phyloP scores from a whole-genome alignment of 495 filamentous ascomycete genomes.

The Chaetomium fimeti region DNA sequence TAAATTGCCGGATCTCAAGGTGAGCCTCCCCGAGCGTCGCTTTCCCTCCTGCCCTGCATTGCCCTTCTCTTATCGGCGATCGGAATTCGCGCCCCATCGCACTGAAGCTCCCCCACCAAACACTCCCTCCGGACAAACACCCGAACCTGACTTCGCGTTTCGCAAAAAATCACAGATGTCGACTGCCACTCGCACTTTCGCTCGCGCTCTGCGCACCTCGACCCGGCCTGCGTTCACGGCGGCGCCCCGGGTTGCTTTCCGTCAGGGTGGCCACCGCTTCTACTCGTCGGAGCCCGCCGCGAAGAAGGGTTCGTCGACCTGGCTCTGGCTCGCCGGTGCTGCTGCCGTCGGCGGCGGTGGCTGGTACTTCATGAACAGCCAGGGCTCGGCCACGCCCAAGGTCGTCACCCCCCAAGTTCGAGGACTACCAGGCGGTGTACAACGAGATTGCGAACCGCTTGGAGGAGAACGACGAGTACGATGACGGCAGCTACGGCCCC shows the following conservation, averaged over 20 bases:
- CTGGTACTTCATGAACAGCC: slow-evolving; percentile 61
- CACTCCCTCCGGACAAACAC: slow-evolving; percentile 1
- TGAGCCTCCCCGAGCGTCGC: slow-evolving; percentile 30
- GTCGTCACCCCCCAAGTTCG: slow-evolving; percentile 69
- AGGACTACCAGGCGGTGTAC: slow-evolving; percentile 96
- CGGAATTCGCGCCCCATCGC: slow-evolving; percentile 7
- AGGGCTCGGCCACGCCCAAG: slow-evolving; percentile 48
- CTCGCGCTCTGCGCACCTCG: slow-evolving; percentile 60
- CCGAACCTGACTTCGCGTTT: slow-evolving; percentile 5
- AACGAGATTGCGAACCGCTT: slow-evolving; percentile 75
- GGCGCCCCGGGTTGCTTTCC: slow-evolving; percentile 59
- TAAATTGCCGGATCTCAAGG: slow-evolving; percentile 32
- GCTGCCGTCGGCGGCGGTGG: slow-evolving; percentile 64
- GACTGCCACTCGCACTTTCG: slow-evolving; percentile 49
- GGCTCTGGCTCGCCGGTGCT: slow-evolving; percentile 48
- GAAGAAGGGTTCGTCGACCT: slow-evolving; percentile 50
- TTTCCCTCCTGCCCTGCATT: slow-evolving; percentile 24
- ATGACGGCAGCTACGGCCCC: slow-evolving; percentile 94
- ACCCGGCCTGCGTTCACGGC: slow-evolving; percentile 49
- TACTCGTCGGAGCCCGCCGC: slow-evolving; percentile 70
- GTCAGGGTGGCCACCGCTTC: slow-evolving; percentile 64
- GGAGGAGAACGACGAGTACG: slow-evolving; percentile 89
- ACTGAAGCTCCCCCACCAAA: slow-evolving; percentile 16
- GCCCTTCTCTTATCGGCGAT: slow-evolving; percentile 1
- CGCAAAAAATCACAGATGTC: slow-evolving; percentile 42